Percentiles rank a stretch among this genome's conserved stretches.
These are phyloP conservation scores for Fraxinus xanthoxyloides DNA, from an alignment of 305 asterid species.

Conservation along the genomic window DNA sequence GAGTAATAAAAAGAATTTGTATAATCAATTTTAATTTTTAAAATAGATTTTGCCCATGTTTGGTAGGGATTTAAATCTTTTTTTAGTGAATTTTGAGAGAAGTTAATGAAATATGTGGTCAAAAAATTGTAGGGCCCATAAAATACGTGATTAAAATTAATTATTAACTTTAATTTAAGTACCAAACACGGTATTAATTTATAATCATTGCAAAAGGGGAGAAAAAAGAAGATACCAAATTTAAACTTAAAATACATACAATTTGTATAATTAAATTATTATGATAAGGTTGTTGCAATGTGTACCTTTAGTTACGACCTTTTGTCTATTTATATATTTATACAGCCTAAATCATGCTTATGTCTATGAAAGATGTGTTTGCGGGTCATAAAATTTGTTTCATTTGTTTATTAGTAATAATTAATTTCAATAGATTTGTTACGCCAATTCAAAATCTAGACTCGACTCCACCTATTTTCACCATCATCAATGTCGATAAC, in stretches of 20 bases:
- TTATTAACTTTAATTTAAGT: no score
- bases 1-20: no score
- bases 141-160: no score
- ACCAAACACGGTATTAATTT: no score
- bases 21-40: no score
- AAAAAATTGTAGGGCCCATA: no score
- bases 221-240: neutral
- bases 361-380: neutral
- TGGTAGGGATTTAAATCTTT: no score
- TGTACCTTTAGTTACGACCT: neutral
- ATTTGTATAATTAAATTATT: neutral
- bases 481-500: no score
- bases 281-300: neutral
- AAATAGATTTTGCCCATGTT: no score
- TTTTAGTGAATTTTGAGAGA: no score
- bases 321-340: neutral
- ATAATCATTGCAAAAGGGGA: neutral
- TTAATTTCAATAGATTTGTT: neutral
- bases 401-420: neutral
- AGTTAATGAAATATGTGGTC: no score
- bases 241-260: neutral
- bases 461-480: neutral
- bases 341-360: neutral
- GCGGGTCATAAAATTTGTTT: neutral
- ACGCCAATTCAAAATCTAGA: neutral